These are phyloP conservation scores for Strobilomyces confusus DNA, from an alignment of 768 basidiomycete species.

Conservation along the genomic window DNA sequence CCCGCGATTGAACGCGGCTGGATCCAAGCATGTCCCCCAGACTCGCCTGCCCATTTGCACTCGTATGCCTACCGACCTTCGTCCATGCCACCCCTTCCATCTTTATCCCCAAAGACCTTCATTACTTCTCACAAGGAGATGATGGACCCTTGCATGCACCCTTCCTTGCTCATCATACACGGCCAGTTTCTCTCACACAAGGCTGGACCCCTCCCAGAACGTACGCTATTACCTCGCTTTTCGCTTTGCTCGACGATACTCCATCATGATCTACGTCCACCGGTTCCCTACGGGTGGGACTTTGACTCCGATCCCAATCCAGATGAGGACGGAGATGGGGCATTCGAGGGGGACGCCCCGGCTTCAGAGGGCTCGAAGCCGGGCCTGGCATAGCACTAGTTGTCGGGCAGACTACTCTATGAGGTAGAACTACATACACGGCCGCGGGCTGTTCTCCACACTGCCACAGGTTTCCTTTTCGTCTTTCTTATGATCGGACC, in stretches of 20 bases:
- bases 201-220: conserved; percentile 42
- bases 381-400: no score
- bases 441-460: no score
- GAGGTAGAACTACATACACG: conserved; percentile 74
- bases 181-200: conserved; percentile 50
- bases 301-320: conserved; percentile 32
- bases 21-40: conserved; percentile 19
- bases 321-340: background rate
- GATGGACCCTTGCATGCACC: conserved; percentile 39
- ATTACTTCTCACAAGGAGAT: conserved; percentile 33
- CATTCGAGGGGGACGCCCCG: conserved; percentile 50
- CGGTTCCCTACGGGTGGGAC: conserved; percentile 45
- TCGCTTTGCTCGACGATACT: conserved; percentile 46
- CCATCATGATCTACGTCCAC: conserved; percentile 54
- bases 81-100: background rate
- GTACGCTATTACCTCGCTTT: conserved; percentile 47
- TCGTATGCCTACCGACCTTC: conserved; percentile 27
- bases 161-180: conserved; percentile 36
- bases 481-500: no score
- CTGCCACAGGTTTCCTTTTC: no score
- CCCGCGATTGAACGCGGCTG: conserved; percentile 23
- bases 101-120: conserved; percentile 24
- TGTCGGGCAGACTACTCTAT: no score
- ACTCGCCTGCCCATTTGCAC: conserved; percentile 25
- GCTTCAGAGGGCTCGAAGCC: no score